Conservation (phyloP, 345 rosid genomes). For the Chamaenerion angustifolium region DNA sequence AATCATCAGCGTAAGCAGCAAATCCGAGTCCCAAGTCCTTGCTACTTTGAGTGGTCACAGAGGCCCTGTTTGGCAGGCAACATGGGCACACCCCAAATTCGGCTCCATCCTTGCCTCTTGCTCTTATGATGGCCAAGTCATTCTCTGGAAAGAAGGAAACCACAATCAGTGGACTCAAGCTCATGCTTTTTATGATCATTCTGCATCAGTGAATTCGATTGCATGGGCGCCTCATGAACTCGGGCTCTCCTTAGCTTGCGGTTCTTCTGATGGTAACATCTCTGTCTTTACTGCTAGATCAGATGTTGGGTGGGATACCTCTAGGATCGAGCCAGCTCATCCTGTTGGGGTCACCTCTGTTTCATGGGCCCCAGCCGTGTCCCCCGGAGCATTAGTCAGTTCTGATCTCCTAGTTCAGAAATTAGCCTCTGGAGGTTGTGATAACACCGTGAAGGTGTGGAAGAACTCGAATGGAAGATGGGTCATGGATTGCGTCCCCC, state of each 20-base stretch:
- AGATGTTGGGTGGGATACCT: slow-evolving; percentile 50
- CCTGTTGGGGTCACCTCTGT: slow-evolving; percentile 57
- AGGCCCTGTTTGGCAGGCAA: slow-evolving; percentile 57
- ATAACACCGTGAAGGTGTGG: slow-evolving; percentile 51
- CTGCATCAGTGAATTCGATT: slow-evolving; percentile 49
- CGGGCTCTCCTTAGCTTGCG: slow-evolving; percentile 58
- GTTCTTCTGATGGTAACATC: slow-evolving; percentile 57
- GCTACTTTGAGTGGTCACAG: slow-evolving; percentile 43
- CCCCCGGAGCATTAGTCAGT: slow-evolving; percentile 42
- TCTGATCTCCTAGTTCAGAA: slow-evolving; percentile 36
- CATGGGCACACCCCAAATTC: slow-evolving; percentile 60
- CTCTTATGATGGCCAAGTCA: slow-evolving; percentile 56
- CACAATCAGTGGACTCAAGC: slow-evolving; percentile 45
- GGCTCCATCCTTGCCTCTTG: slow-evolving; percentile 51
- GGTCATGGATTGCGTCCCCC: slow-evolving; percentile 53
- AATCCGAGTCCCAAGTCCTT: slow-evolving; percentile 32
- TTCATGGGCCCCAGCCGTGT: slow-evolving; percentile 56
- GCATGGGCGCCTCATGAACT: slow-evolving; percentile 61
- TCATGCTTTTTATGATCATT: slow-evolving; percentile 43
- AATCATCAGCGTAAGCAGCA: slow-evolving; percentile 34
- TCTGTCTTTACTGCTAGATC: slow-evolving; percentile 39
- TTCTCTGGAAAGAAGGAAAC: slow-evolving; percentile 54
- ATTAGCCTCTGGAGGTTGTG: slow-evolving; percentile 50
- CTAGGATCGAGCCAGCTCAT: slow-evolving; percentile 50
- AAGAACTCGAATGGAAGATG: slow-evolving; percentile 37